These are phyloP conservation scores for Hymenoscyphus scutula DNA, from an alignment of 2,329 filamentous ascomycete species.

Conservation along the genomic window DNA sequence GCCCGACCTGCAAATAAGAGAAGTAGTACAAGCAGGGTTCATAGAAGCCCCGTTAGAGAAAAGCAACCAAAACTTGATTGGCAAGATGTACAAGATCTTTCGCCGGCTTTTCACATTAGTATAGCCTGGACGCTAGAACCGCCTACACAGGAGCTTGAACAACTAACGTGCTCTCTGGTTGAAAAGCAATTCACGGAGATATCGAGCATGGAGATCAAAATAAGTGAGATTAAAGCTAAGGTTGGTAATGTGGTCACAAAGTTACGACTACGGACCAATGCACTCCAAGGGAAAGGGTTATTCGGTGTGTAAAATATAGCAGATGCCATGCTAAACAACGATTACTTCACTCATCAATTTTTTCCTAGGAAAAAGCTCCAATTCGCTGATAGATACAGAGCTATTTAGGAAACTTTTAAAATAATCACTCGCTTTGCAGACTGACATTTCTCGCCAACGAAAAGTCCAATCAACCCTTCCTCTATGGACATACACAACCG, in stretches of 20 bases:
- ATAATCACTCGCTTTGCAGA: not conserved
- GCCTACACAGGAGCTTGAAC: slow-evolving; percentile 46
- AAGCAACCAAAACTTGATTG: slow-evolving; percentile 25
- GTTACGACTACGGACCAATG: slow-evolving; percentile 39
- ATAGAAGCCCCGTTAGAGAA: not conserved
- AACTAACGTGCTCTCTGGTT: slow-evolving; percentile 36
- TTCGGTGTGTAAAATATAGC: slow-evolving; percentile 26
- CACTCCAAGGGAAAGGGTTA: slow-evolving; percentile 22
- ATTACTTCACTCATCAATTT: not conserved
- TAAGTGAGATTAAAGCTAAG: slow-evolving; percentile 68
- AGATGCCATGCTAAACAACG: not conserved
- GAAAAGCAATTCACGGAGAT: slow-evolving; percentile 20
- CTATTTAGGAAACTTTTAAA: not conserved
- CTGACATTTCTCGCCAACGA: not conserved
- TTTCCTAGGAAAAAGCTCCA: not conserved
- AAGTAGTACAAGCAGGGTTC: not conserved
- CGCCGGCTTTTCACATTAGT: slow-evolving; percentile 77
- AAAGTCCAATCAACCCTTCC: not conserved
- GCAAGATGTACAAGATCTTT: slow-evolving; percentile 40
- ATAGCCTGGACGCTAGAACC: slow-evolving; percentile 75
- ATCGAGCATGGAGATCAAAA: slow-evolving; percentile 47
- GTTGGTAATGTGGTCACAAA: slow-evolving; percentile 68
- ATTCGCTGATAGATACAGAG: not conserved
- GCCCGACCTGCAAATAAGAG: not conserved
- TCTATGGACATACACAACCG: not conserved